Base-by-base conservation (phyloP, 2,329 filamentous ascomycete genomes). In the Corynespora cassiicola region DNA sequence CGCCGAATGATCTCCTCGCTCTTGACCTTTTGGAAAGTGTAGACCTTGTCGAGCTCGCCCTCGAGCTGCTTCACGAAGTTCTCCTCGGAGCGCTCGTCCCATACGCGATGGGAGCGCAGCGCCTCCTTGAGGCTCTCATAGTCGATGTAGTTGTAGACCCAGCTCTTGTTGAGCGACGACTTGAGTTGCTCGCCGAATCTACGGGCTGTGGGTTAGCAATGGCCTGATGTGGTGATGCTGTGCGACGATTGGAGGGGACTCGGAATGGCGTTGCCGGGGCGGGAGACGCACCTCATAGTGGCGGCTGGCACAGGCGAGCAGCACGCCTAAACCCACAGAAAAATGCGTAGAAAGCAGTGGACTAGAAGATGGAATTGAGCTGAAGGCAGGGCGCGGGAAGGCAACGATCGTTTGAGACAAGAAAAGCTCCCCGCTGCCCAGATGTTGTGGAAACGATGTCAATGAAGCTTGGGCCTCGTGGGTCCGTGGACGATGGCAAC, bases 111-210 rank as follows among this genome's bases (percentile, higher is more conserved):
- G 43, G 81, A 84, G 73, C 92, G 94, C 47, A 99, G 84, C 52
- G 90, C 85, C 54, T 81, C 78, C 75, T 99, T 99, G 32, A 99
- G 81, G 52, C 86, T 88, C 68, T 96, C 91, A 75, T 99, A 99
- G 73, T 90, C 87, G 73, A 99, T 96, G 75, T 99, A 99, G 77
- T 96, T 90, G 85, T 91, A 96, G 70, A 91, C 86, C 75, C 95
- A 99, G 74, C 97, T 91, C 77, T 88, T 90, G 72, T 97, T 95
- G 65, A 96, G 81, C 67, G 91, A 96, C 62, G 90, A 92, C 52
- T 90, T 90, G 63, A 99, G 84, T 79, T 99, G 91, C 73, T 96
- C 89, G 69, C 94, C 94, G 78, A 97, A 99, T 79, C 82, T 86
- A 52, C 36, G 39, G 27, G 38, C 34, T 18, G 38, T 44, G 37